Evolutionary conservation across 257 asterid genomes (phyloP).

Genomic region (Solanum piurae): DNA sequence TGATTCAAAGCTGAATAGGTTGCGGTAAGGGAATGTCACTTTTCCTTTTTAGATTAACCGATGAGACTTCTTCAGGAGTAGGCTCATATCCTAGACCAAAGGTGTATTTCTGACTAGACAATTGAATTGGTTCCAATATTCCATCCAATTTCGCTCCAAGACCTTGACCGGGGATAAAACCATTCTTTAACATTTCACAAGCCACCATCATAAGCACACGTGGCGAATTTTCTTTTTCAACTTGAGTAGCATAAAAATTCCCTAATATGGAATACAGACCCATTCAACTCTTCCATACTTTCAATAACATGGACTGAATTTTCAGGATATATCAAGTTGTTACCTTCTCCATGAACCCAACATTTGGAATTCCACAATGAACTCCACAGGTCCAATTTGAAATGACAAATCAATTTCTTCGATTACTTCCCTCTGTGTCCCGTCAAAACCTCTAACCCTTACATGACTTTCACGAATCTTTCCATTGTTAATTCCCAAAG

Average conservation of each 20-base stretch:
- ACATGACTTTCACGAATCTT: not conserved
- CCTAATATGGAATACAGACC: not conserved
- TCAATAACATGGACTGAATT: too few species aligned
- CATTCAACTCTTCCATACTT: not conserved
- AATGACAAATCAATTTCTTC: not conserved
- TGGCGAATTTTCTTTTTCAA: not conserved
- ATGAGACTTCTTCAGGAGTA: not conserved
- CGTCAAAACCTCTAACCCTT: not conserved
- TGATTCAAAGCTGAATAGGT: not conserved
- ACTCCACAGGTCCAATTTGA: not conserved
- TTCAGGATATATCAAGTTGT: too few species aligned
- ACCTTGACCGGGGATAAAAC: too few species aligned
- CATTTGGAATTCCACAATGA: not conserved
- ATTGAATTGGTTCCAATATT: too few species aligned
- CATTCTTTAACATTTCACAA: too few species aligned
- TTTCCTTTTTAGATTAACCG: not conserved
- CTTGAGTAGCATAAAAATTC: not conserved
- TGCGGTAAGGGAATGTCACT: not conserved
- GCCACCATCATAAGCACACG: not conserved
- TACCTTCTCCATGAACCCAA: not conserved
- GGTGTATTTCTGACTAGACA: too few species aligned
- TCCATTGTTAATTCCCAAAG: too few species aligned
- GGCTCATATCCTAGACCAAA: not conserved
- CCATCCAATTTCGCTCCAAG: too few species aligned
- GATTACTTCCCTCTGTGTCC: not conserved